Conservation (phyloP, 2,329 filamentous ascomycete genomes). For the Chrysoporthe austroafricana region DNA sequence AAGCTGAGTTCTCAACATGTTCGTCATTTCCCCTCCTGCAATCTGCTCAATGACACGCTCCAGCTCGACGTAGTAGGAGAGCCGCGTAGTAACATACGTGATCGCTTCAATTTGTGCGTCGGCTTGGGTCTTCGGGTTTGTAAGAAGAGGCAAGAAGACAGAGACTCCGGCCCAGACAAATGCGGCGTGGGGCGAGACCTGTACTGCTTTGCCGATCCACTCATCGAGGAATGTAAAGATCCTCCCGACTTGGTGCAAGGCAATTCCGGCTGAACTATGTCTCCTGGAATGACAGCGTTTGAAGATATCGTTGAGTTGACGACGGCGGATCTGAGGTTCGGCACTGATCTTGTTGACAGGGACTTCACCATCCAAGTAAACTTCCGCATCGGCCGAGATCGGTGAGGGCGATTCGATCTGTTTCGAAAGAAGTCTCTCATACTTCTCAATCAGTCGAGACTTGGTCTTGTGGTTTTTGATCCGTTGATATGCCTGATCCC, state of each 20-base stretch:
- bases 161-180: neutral
- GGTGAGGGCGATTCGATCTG: neutral
- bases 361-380: neutral
- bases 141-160: constrained; percentile 1
- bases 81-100: neutral
- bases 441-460: neutral
- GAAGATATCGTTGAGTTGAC: neutral
- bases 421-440: neutral
- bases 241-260: neutral
- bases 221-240: neutral
- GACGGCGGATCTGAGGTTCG: neutral
- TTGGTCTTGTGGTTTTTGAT: neutral
- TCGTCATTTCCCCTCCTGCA: no score
- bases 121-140: neutral
- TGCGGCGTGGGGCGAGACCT: neutral
- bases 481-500: neutral
- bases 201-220: neutral
- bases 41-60: neutral
- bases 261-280: no score
- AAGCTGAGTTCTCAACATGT: neutral
- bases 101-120: neutral
- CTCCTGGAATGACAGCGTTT: neutral
- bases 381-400: neutral
- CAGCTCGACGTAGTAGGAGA: neutral
- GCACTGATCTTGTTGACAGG: neutral